Percentiles rank a stretch among this genome's conserved stretches.
Evolutionary conservation across 495 filamentous ascomycete species (phyloP).

Genomic region (Mytilinidion resinicola): DNA sequence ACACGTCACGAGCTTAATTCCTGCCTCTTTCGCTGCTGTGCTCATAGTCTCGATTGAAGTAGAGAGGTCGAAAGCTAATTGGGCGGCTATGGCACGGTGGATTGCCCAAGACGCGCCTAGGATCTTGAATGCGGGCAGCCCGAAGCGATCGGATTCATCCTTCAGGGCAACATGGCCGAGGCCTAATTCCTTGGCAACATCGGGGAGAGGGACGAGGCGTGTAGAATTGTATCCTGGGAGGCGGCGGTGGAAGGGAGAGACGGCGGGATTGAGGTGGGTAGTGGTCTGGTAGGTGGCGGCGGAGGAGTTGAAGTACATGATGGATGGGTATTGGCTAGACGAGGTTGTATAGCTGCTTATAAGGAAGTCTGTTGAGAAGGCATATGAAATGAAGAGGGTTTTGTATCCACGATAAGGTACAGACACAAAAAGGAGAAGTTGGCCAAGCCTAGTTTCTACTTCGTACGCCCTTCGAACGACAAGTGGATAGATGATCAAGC

Average conservation of each 20-base stretch:
- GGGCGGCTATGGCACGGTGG: slow-evolving; percentile 47
- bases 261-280: slow-evolving; percentile 11
- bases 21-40: slow-evolving; percentile 29
- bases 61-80: slow-evolving; percentile 37
- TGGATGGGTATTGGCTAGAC: background rate
- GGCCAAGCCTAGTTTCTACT: no score
- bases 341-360: no score
- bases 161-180: slow-evolving; percentile 46
- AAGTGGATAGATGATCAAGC: no score
- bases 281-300: slow-evolving; percentile 11
- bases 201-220: slow-evolving; percentile 44
- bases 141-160: slow-evolving; percentile 37
- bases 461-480: no score
- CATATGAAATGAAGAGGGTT: no score
- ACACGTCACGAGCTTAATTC: slow-evolving; percentile 45
- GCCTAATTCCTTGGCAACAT: slow-evolving; percentile 50
- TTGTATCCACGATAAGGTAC: no score
- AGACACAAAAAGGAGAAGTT: no score
- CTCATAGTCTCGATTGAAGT: slow-evolving; percentile 39
- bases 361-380: no score
- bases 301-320: slow-evolving; percentile 26
- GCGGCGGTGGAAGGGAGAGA: slow-evolving; percentile 29
- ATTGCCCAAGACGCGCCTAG: slow-evolving; percentile 70
- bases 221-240: slow-evolving; percentile 35
- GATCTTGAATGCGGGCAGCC: slow-evolving; percentile 70